Evolutionary conservation across 495 filamentous ascomycete genomes (phyloP).

Genomic region (Penicillium diatomitis): DNA sequence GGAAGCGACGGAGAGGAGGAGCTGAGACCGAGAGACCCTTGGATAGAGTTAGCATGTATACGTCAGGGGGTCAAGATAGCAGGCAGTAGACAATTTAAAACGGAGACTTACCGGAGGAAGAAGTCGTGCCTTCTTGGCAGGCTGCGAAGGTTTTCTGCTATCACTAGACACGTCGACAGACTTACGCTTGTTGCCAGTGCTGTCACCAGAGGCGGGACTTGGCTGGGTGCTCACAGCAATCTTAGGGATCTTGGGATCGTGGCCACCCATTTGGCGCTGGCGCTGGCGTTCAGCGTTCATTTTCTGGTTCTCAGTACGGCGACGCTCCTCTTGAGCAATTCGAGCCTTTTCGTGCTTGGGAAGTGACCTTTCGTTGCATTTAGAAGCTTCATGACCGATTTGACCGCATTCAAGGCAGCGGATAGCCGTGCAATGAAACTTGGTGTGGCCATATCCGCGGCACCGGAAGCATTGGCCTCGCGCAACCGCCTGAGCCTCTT

Average conservation of each 20-base stretch:
- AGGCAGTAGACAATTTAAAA: too few relatives aligned
- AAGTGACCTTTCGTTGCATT: conserved; percentile 27
- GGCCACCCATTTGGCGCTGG: conserved; percentile 33
- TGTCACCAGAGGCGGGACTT: conserved; percentile 4
- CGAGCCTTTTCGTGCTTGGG: conserved; percentile 25
- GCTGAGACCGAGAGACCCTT: too few relatives aligned
- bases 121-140: too few relatives aligned
- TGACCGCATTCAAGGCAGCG: conserved; percentile 40
- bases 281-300: conserved; percentile 30
- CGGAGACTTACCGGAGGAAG: too few relatives aligned
- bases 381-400: conserved; percentile 29
- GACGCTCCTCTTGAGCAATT: conserved; percentile 26
- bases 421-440: conserved; percentile 26
- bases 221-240: conserved; percentile 26
- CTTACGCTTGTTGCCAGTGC: conserved; percentile 34
- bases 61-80: too few relatives aligned
- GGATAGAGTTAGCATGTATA: too few relatives aligned
- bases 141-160: too few relatives aligned
- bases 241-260: conserved; percentile 39
- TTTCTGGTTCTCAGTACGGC: conserved; percentile 21
- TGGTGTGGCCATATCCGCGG: conserved; percentile 29
- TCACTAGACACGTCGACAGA: too few relatives aligned
- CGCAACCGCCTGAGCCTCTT: conserved; percentile 26
- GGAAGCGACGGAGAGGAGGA: too few relatives aligned
- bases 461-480: conserved; percentile 39